Conservation (phyloP, 768 basidiomycete genomes). For the Suillus subluteus region DNA sequence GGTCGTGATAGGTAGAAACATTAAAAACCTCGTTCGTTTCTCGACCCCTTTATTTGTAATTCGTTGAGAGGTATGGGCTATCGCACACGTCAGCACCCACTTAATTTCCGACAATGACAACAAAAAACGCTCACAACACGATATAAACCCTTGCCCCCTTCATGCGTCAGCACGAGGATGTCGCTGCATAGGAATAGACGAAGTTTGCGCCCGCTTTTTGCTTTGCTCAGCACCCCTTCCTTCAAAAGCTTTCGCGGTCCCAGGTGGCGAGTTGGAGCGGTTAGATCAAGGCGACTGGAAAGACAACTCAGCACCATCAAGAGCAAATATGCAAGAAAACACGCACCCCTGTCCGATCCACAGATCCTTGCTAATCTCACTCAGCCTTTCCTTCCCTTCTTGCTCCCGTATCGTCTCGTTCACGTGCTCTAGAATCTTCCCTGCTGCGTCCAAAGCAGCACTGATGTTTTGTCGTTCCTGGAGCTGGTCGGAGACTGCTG, state of each 20-base stretch:
- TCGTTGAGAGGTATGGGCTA: constrained; percentile 80
- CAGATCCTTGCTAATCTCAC: constrained; percentile 72
- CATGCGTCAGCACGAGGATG: constrained; percentile 85
- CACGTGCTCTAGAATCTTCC: constrained; percentile 75
- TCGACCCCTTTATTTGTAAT: constrained; percentile 59
- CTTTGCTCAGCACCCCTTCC: constrained; percentile 78
- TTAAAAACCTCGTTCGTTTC: constrained; percentile 49
- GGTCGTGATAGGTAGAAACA: not conserved
- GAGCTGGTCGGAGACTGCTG: constrained; percentile 7
- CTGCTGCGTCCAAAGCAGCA: constrained; percentile 61
- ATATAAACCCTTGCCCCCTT: constrained; percentile 68
- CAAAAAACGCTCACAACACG: constrained; percentile 64
- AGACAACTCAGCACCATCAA: constrained; percentile 21
- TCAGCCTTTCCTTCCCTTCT: constrained; percentile 79
- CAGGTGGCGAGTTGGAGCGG: constrained; percentile 83
- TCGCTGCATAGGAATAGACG: constrained; percentile 86
- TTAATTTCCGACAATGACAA: not conserved
- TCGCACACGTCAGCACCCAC: not conserved
- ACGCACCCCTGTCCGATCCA: constrained; percentile 87
- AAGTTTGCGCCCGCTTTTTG: constrained; percentile 82
- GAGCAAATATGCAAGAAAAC: not conserved
- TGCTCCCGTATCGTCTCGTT: constrained; percentile 89
- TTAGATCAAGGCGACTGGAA: constrained; percentile 79
- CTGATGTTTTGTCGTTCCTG: constrained; percentile 61
- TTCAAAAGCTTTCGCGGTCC: constrained; percentile 80